Evolutionary conservation across 2,329 filamentous ascomycete species (phyloP), one percentile per base, ranked within the genome.

Genomic region (Aspergillus floridensis): DNA sequence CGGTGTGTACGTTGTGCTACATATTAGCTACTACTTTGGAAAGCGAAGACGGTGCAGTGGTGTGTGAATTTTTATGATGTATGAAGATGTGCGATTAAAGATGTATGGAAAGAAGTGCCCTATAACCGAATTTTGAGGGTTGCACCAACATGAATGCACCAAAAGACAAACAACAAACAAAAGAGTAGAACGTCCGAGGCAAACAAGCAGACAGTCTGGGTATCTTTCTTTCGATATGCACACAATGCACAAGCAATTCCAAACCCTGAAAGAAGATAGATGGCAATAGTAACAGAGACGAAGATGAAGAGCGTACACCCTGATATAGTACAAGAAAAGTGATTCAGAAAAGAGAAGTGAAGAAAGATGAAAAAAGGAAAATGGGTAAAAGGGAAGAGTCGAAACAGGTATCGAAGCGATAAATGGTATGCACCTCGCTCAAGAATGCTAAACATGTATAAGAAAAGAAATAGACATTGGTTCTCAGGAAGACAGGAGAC

Each of bases 191-290:
- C 26, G 46, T 32, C 31, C 51, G 51, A 55, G 12, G 41, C 31
- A 49, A 31, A 49, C 19, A 53, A 53, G 24, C 50, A 56, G 35
- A 58, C 59, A 60, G 51, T 58, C 47, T 56, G 59, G 59, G 59
- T 60, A 60, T 60, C 59, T 60, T 52, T 57, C 48, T 58, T 52
- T 54, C 54, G 49, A 56, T 49, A 57, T 57, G 35, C 47, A 50
- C 54, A 59, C 21, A 44, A 44, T 44, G 38, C 38, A 44, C 38
- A 44, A 35, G 35, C 44, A 48, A 47, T 29, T 44, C 51, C 53
- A 46, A 55, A 48, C 53, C 53, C 53, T 48, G 53, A 55, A 47
- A 52, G 48, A 50, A 49, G 22, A 52, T 51, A 44, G 22, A 41
- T 8, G 22, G 22, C 46, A 50, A 35, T 32, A 19, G 48, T 19